Conservation (phyloP, 2,329 filamentous ascomycete genomes). For the Chalaropsis thielavioides region DNA sequence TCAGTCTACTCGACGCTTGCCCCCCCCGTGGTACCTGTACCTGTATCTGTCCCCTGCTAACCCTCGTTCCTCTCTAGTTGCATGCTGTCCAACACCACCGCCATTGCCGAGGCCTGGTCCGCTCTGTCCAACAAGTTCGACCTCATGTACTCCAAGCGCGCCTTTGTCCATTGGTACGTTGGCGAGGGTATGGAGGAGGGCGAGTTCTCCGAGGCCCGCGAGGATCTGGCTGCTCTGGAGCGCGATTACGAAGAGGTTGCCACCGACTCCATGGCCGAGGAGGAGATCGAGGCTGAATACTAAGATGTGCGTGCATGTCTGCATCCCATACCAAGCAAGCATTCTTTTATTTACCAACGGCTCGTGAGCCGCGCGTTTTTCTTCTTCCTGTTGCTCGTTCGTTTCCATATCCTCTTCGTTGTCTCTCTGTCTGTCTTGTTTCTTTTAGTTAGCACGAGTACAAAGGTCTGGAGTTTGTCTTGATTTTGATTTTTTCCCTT, state of each 20-base stretch:
- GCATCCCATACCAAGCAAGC: not conserved
- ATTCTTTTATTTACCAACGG: not conserved
- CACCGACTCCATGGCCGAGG: constrained; percentile 78
- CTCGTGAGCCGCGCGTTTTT: not conserved
- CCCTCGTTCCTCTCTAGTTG: constrained; percentile 39
- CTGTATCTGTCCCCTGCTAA: too few species aligned
- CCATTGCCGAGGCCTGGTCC: constrained; percentile 96
- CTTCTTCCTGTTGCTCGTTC: not conserved
- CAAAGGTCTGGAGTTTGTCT: constrained; percentile 15
- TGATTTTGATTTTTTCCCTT: not conserved
- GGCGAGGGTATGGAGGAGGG: constrained; percentile 99
- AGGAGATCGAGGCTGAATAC: constrained; percentile 84
- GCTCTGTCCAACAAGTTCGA: constrained; percentile 97
- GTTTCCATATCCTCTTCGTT: not conserved
- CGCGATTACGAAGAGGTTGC: constrained; percentile 98
- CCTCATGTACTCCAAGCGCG: constrained; percentile 99
- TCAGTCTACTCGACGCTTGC: too few species aligned
- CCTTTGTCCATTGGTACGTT: constrained; percentile 99
- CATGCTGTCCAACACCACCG: constrained; percentile 98
- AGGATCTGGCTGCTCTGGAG: constrained; percentile 95
- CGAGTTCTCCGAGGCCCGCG: constrained; percentile 97
- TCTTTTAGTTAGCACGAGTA: constrained; percentile 9
- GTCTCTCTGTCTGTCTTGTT: not conserved
- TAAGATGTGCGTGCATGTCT: constrained; percentile 33
- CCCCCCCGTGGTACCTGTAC: not conserved